These are phyloP conservation scores for Aspergillus sp. DNA, from an alignment of 2,329 filamentous ascomycete species.

Conservation along the genomic window DNA sequence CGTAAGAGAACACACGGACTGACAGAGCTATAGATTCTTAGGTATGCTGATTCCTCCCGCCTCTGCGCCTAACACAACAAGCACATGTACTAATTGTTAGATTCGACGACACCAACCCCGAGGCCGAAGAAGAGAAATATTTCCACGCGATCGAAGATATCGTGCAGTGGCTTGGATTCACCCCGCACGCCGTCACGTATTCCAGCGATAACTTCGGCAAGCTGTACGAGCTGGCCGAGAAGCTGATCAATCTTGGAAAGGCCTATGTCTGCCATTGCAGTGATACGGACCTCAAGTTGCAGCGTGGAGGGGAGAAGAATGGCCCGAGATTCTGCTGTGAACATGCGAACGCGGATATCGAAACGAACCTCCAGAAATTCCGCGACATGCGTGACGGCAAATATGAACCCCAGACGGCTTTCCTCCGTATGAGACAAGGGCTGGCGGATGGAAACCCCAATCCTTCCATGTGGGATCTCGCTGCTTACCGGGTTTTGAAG, in stretches of 20 bases:
- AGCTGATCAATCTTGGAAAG: slow-evolving; percentile 68
- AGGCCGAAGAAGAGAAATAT: slow-evolving; percentile 86
- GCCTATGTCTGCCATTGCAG: slow-evolving; percentile 82
- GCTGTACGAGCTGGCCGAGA: slow-evolving; percentile 84
- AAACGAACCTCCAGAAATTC: slow-evolving; percentile 60
- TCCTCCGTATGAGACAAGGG: slow-evolving; percentile 90
- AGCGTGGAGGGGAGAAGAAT: slow-evolving; percentile 73
- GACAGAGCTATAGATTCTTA: slow-evolving; percentile 10
- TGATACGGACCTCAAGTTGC: slow-evolving; percentile 78
- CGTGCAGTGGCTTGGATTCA: slow-evolving; percentile 79
- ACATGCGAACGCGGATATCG: slow-evolving; percentile 54
- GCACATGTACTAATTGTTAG: slow-evolving; percentile 63
- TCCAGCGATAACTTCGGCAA: slow-evolving; percentile 87
- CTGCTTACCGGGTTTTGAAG: slow-evolving; percentile 81
- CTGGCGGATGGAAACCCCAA: slow-evolving; percentile 65
- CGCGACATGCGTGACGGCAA: slow-evolving; percentile 87
- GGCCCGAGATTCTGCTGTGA: slow-evolving; percentile 49
- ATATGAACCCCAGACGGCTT: slow-evolving; percentile 79
- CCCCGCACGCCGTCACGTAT: slow-evolving; percentile 75
- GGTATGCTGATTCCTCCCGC: neutral
- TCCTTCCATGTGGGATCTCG: slow-evolving; percentile 94
- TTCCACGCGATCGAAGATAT: slow-evolving; percentile 88
- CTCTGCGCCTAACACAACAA: neutral
- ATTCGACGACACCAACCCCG: slow-evolving; percentile 94
- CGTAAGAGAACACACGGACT: neutral